Conservation (phyloP, 345 rosid genomes). For the Gynandropsis gynandra region DNA sequence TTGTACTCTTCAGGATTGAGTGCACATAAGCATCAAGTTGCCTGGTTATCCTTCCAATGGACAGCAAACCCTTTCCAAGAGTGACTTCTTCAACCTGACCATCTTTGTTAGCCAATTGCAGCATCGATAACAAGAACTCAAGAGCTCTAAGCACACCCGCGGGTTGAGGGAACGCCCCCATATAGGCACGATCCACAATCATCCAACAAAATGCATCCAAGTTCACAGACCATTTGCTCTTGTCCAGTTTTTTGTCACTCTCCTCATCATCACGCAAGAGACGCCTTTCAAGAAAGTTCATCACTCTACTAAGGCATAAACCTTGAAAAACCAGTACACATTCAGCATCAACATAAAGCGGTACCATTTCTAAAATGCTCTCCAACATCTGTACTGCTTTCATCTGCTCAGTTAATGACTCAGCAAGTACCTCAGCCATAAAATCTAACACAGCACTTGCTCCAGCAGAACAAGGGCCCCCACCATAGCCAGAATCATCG, state of each 20-base stretch:
- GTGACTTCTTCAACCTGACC: slow-evolving; percentile 88
- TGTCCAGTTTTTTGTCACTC: slow-evolving; percentile 84
- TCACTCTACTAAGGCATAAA: slow-evolving; percentile 78
- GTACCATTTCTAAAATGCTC: slow-evolving; percentile 79
- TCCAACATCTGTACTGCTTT: slow-evolving; percentile 77
- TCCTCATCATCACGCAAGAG: slow-evolving; percentile 98
- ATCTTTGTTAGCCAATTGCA: slow-evolving; percentile 95
- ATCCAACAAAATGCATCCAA: slow-evolving; percentile 92
- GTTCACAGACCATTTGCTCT: slow-evolving; percentile 85
- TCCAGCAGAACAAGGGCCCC: slow-evolving; percentile 99
- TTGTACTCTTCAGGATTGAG: slow-evolving; percentile 86
- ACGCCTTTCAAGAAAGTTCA: slow-evolving; percentile 97
- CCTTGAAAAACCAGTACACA: slow-evolving; percentile 90
- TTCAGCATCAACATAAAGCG: slow-evolving; percentile 85
- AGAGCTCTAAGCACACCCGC: slow-evolving; percentile 65
- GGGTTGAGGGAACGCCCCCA: slow-evolving; percentile 96
- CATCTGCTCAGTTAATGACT: slow-evolving; percentile 78
- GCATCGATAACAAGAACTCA: slow-evolving; percentile 91
- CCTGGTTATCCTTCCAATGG: slow-evolving; percentile 71
- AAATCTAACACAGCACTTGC: slow-evolving; percentile 95
- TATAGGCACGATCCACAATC: slow-evolving; percentile 92
- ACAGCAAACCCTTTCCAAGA: slow-evolving; percentile 88
- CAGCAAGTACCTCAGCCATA: slow-evolving; percentile 95
- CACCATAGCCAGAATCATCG: slow-evolving; percentile 95
- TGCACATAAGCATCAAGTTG: slow-evolving; percentile 87